Base-by-base conservation (phyloP, 257 asterid species). In the Ophiorrhiza pumila region DNA sequence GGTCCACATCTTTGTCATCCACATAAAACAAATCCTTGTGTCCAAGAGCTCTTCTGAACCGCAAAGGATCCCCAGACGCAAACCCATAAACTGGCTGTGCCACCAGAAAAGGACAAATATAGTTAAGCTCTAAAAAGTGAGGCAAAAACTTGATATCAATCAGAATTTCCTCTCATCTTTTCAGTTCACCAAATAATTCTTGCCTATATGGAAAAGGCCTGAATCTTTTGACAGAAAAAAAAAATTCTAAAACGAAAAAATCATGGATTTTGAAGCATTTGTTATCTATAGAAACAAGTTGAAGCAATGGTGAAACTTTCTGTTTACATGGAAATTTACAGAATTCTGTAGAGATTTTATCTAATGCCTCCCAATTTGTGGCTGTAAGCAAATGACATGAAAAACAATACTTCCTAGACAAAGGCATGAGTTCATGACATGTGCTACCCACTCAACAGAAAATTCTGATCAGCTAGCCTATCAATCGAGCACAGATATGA, bases 31-130 rank as follows among this genome's bases (percentile, higher is more conserved):
- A 86, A 83, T 94, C 99, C 86, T 87, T 88, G 85, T 94, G 97
- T 52, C 98, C 99, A 7, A 87, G 95, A 76, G 97, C 99, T 81
- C 98, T 87, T 80, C 80, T 90, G 88, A 94, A 94, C 76, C 95
- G 83, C 86, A 86, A 66, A 10, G 97, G 98, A 83, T 90, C 97
- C 53, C 97, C 96, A 23, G 97, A 88, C 5, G 97, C 96, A 86
- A 94, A 94, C 55, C 99, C 99, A 84, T 94, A 91, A 56, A 94
- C 75, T 4, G 98, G 97, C 97, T 90, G 87, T 5, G 45, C 47
- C 45, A 74, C 37, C 55, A 39, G 12, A 12, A 56, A 47, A 17
- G 9, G 34, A 71, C 31, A 68, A 32, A 50, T 49, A n/a, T 20
- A 50, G 45, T 32, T 34, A 18, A 49, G 32, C 31, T 29, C 32